Base-by-base conservation (phyloP, 345 rosid genomes). In the Salix udensis region DNA sequence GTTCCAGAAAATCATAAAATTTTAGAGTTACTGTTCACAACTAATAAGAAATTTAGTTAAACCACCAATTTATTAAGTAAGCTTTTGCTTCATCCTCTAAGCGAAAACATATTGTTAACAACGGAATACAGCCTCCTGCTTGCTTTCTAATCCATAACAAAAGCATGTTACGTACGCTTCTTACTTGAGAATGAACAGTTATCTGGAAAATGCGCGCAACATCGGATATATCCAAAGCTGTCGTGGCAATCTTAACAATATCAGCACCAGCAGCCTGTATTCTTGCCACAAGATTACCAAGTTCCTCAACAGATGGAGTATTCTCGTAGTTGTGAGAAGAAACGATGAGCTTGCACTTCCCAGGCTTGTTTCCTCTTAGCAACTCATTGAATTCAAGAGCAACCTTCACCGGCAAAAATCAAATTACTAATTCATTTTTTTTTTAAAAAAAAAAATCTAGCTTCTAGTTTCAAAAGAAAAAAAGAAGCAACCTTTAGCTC, bases 241-340 rank as follows among this genome's bases (percentile, higher is more conserved):
- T 91, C 11, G 97, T 93, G 30, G 94, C 98, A 85, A 93, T 88
- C 85, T 96, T 96, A 69, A 93, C 98, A 65, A 93, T 96, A 69
- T 95, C 96, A 30, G 97, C 98, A 78, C 97, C 98, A 76, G 91
- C 44, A 36, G 88, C 86, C 76, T 87, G 96, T 76, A 93, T 91
- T 74, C 86, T 86, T 48, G 87, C 83, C 78, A 88, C 98, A 76
- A 95, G 93, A 79, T 88, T 87, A 50, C 86, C 86, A 62, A 95
- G 96, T 50, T 90, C 97, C 85, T 93, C 98, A 65, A 82, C 82
- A 58, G 93, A 89, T 8, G 99, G 96, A 77, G 99, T 93, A 72
- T 44, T 82, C 84, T 91, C 82, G 80, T 96, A 93, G 80, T 96
- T 96, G 83, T 96, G 97, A 0, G 96, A 89, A 62, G 99, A 96